Base-by-base conservation (phyloP, 495 filamentous ascomycete species). In the Jackrogersella multiformis region DNA sequence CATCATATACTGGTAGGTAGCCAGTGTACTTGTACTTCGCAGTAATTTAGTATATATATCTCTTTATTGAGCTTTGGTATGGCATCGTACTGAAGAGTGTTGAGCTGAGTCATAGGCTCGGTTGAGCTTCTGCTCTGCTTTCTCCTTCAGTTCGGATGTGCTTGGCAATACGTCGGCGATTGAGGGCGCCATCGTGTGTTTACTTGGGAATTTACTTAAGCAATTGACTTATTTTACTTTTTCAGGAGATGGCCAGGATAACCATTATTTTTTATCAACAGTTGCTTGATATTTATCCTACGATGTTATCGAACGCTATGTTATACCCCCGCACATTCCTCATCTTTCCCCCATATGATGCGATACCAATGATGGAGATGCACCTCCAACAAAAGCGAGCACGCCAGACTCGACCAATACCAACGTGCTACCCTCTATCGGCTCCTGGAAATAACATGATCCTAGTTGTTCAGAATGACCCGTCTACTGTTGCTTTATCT, bases 1-100 rank as follows among this genome's bases (percentile, higher is more conserved):
- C 83, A 68, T 90, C 88, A 76, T 87, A 89, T 30, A 86, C 85
- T 4, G 88, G 88, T 8, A 90, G 80, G 57, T 90, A 90, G 44
- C 79, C 76, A 3, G 85, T 77, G 71, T 90, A 90, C 64, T 85
- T 82, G 67, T 80, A 82, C 81, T 82, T 57, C 44, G 35, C 13
- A 8, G 15, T n/a, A n/a, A 5, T 36, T 71, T 59, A 68, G 56
- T 32, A 32, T 9, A 9, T 51, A 24, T 41, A 10, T 0, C 2
- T 21, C 34, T 3, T 9, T 2, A 21, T 13, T 5, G 9, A 16
- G 32, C 13, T 21, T 15, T 6, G 13, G 5, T 20, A 7, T 9
- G 21, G n/a, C 55, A 0, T 60, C 73, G 54, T 67, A 69, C 65
- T 49, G 66, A 44, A 18, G 71, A 3, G 24, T 76, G 73, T 26